phyloP scores from a whole-genome alignment of 2,329 filamentous ascomycete species.

The Neonectria magnoliae region DNA sequence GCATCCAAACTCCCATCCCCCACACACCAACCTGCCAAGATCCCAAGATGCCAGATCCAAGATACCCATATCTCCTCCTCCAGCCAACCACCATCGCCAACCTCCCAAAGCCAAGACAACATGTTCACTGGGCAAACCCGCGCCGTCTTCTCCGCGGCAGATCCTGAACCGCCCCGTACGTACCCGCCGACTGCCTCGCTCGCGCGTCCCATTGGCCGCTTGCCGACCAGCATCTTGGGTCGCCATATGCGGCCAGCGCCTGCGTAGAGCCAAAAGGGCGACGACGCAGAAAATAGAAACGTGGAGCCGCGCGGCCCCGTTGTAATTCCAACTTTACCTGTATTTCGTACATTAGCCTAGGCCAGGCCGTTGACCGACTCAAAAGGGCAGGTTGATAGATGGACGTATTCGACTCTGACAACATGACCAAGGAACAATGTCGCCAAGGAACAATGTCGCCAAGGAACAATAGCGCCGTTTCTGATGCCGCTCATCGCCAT shows the following conservation, averaged over 20 bases:
- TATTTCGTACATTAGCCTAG: background rate
- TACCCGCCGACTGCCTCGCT: background rate
- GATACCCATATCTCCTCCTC: conserved; percentile 5
- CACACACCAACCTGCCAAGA: background rate
- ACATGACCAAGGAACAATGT: conserved; percentile 5
- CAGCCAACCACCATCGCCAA: conserved; percentile 16
- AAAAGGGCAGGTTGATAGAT: conserved; percentile 4
- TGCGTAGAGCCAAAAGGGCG: conserved; percentile 22
- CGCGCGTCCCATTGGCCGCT: conserved; percentile 26
- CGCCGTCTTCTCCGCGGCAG: background rate
- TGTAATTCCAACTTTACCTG: conserved; percentile 4
- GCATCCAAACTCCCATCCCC: background rate
- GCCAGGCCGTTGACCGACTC: conserved; percentile 6
- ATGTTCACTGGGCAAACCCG: background rate
- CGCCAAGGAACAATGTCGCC: conserved; percentile 3
- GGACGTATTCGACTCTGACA: background rate
- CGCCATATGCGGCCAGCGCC: conserved; percentile 40
- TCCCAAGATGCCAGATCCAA: conserved; percentile 8
- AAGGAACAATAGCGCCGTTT: conserved; percentile 10
- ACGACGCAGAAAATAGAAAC: conserved; percentile 35
- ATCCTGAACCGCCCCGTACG: background rate
- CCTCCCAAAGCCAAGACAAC: conserved; percentile 13
- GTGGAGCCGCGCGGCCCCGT: conserved; percentile 27
- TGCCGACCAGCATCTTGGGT: conserved; percentile 30
- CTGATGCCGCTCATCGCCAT: conserved; percentile 9